Conservation (phyloP, 441 rosid genomes). For the Hypseocharis bilobata region DNA sequence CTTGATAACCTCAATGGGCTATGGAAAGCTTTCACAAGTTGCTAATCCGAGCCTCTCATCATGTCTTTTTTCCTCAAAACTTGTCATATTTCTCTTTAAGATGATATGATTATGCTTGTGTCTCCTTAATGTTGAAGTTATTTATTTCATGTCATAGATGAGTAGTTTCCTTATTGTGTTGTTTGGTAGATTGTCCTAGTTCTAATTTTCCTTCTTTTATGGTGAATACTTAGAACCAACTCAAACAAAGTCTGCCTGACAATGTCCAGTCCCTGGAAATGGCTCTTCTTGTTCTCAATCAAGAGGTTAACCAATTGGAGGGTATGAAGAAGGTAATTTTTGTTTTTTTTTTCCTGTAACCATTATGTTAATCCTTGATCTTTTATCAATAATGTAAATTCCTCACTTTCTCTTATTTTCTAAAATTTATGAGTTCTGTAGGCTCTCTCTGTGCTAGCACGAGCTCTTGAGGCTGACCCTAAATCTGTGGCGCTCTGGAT, state of each 20-base stretch:
- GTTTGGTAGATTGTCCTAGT: conserved; percentile 20
- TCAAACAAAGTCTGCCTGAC: conserved; percentile 44
- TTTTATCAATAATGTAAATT: background rate
- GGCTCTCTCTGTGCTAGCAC: conserved; percentile 69
- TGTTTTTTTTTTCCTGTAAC: conserved; percentile 1
- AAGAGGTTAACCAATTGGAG: conserved; percentile 50
- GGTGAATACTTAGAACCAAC: conserved; percentile 47
- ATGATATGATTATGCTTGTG: background rate
- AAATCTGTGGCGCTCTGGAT: conserved; percentile 76
- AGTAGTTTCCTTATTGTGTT: conserved; percentile 13
- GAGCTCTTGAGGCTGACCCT: conserved; percentile 68
- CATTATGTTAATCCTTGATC: conserved; percentile 10
- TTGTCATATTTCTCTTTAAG: background rate
- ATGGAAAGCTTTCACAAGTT: background rate
- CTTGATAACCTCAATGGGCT: background rate
- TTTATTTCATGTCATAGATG: background rate
- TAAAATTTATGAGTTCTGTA: conserved; percentile 33
- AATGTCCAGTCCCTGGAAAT: conserved; percentile 51
- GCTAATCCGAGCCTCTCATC: background rate
- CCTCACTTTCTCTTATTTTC: conserved; percentile 18
- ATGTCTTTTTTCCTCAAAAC: background rate
- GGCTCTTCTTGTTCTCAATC: conserved; percentile 63
- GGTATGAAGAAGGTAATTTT: conserved; percentile 59
- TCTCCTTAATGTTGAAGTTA: background rate
- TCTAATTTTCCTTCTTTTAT: conserved; percentile 26